These are phyloP conservation scores for Teratosphaeria gauchensis DNA, from an alignment of 2,329 filamentous ascomycete species.

Conservation along the genomic window DNA sequence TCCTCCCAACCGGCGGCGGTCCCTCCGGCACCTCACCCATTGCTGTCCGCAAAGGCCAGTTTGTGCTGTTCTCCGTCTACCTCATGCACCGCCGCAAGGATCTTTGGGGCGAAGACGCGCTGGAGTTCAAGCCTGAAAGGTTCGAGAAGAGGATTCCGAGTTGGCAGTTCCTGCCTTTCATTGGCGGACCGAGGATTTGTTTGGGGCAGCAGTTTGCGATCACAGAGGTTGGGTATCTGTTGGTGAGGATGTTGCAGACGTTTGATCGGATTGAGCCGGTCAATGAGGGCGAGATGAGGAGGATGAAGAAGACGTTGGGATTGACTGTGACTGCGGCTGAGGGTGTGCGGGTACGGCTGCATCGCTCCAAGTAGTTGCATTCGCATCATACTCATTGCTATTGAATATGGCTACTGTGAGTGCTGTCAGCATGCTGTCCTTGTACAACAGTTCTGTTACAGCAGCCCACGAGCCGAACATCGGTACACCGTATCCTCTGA, in stretches of 20 bases:
- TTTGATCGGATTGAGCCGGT: slow-evolving; percentile 22
- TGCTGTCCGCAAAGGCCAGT: slow-evolving; percentile 22
- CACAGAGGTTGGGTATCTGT: slow-evolving; percentile 35
- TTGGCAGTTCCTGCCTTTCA: slow-evolving; percentile 23
- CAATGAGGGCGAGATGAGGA: slow-evolving; percentile 7
- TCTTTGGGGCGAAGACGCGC: slow-evolving; percentile 31
- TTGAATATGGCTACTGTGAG: background rate
- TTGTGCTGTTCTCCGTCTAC: slow-evolving; percentile 24
- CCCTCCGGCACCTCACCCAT: slow-evolving; percentile 47
- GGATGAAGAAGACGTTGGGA: slow-evolving; percentile 12
- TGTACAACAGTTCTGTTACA: background rate
- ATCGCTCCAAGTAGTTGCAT: background rate
- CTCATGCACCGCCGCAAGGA: slow-evolving; percentile 29
- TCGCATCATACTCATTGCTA: background rate
- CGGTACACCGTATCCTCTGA: background rate
- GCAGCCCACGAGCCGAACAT: background rate
- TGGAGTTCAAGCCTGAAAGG: slow-evolving; percentile 28
- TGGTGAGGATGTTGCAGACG: slow-evolving; percentile 32
- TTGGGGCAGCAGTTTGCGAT: slow-evolving; percentile 39
- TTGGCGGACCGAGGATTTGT: slow-evolving; percentile 21
- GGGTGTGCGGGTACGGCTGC: slow-evolving; percentile 14
- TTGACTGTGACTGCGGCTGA: slow-evolving; percentile 18
- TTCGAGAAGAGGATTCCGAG: slow-evolving; percentile 20
- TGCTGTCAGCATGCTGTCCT: background rate
- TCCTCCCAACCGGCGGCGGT: slow-evolving; percentile 55